A percentile compares a stretch with the other conserved stretches of the same genome.
These are phyloP conservation scores for Marasmius fiardii DNA, from an alignment of 1,284 basidiomycete species.

Conservation along the genomic window DNA sequence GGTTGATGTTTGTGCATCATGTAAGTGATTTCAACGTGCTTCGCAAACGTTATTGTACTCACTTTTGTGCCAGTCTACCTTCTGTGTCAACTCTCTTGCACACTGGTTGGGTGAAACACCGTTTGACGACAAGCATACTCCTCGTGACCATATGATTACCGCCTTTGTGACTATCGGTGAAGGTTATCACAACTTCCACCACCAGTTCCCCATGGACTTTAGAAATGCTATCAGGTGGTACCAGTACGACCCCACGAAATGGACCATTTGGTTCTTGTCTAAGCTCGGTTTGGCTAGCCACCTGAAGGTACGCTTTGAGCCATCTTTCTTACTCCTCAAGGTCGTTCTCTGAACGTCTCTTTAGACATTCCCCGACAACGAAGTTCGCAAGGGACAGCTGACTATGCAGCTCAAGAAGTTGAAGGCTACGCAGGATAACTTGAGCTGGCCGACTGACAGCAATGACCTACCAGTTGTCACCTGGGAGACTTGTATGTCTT, in stretches of 20 bases:
- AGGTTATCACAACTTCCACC: slow-evolving; percentile 97
- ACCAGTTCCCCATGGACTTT: slow-evolving; percentile 91
- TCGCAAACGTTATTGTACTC: background rate
- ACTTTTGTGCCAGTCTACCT: slow-evolving; percentile 64
- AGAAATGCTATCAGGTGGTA: slow-evolving; percentile 93
- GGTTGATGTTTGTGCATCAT: slow-evolving; percentile 88
- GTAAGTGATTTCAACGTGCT: slow-evolving; percentile 41
- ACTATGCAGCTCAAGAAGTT: slow-evolving; percentile 91
- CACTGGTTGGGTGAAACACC: slow-evolving; percentile 92
- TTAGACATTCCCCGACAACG: slow-evolving; percentile 86
- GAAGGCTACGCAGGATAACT: slow-evolving; percentile 62
- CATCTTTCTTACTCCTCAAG: background rate
- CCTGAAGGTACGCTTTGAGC: slow-evolving; percentile 56
- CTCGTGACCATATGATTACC: slow-evolving; percentile 83
- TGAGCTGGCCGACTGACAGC: slow-evolving; percentile 78
- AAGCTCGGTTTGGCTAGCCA: slow-evolving; percentile 78
- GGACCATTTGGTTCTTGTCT: slow-evolving; percentile 78
- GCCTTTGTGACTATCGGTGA: slow-evolving; percentile 89
- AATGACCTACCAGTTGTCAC: slow-evolving; percentile 78
- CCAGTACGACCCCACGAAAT: slow-evolving; percentile 88
- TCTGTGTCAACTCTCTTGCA: slow-evolving; percentile 93
- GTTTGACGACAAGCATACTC: slow-evolving; percentile 96
- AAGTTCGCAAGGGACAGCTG: slow-evolving; percentile 87
- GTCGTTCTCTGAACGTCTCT: background rate
- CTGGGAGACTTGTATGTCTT: slow-evolving; percentile 78